These are phyloP conservation scores for Solanum dulcamara DNA, from an alignment of 257 asterid species.

Conservation along the genomic window DNA sequence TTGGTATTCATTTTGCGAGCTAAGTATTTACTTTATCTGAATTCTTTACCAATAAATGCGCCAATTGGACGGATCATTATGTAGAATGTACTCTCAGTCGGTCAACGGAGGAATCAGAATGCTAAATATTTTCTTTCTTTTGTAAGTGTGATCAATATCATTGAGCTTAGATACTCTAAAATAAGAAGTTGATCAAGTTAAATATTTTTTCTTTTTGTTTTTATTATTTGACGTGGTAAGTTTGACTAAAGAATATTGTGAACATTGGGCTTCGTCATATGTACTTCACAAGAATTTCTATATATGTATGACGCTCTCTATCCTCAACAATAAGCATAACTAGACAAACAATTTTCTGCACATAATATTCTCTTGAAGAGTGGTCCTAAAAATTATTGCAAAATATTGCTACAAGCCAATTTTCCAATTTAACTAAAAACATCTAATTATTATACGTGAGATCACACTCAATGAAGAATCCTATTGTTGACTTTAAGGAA, in stretches of 20 bases:
- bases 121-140: background rate
- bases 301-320: background rate
- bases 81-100: background rate
- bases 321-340: background rate
- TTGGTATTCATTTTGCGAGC: background rate
- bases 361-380: background rate
- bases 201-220: background rate
- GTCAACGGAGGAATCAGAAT: background rate
- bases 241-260: background rate
- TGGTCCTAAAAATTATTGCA: background rate
- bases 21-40: background rate
- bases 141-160: background rate
- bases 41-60: background rate
- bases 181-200: background rate
- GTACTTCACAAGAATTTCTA: background rate
- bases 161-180: background rate
- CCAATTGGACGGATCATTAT: background rate
- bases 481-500: background rate
- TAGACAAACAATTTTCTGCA: background rate
- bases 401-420: background rate
- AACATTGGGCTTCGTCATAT: background rate
- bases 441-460: background rate
- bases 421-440: background rate
- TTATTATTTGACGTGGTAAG: background rate
- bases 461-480: background rate